Base-by-base conservation (phyloP, 106 monocot species). In the Platanthera zijinensis region DNA sequence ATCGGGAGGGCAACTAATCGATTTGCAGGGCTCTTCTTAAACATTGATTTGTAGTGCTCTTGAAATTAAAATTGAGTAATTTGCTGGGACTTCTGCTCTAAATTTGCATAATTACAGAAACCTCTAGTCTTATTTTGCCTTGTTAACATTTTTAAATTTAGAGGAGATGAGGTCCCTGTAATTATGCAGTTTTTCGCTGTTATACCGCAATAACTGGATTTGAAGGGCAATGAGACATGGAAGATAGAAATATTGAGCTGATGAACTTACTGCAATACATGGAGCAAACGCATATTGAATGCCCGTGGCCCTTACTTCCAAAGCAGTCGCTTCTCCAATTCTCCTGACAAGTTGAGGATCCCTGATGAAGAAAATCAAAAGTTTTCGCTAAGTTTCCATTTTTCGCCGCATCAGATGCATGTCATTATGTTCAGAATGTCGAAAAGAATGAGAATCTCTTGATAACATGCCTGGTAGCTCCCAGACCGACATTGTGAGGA, bases 251-350 rank as follows among this genome's bases (percentile, higher is more conserved):
- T 56, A 56, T 56, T 5, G 56, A 56, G 56, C 13, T 15, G 17
- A 59, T 21, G 59, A 10, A 61, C 59, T 61, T 19, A 90, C 90
- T 51, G 90, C 90, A 76, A 90, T 78, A 72, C 90, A 90, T 17
- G 90, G 90, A 76, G 90, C 90, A 71, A 90, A 90, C 17, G 61
- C 81, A 79, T 90, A 90, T 11, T 62, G 87, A 78, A 90, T 85
- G 72, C 90, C 90, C 19, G 86, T 86, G 57, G 86, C 86, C 74
- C 86, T 80, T 5, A 86, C 86, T 86, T 86, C 86, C 49, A 86
- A 81, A 2, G 89, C 89, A 30, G 86, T 86, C 53, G 86, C 86
- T 69, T 77, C 82, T 57, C 89, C 89, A 72, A 89, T 86, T 62
- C 56, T 79, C 79, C 79, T 89, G 48, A 84, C 80, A 12, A 89